Base-by-base conservation (phyloP, 805 yeast genomes). In the Nakazawaea wickerhamii region DNA sequence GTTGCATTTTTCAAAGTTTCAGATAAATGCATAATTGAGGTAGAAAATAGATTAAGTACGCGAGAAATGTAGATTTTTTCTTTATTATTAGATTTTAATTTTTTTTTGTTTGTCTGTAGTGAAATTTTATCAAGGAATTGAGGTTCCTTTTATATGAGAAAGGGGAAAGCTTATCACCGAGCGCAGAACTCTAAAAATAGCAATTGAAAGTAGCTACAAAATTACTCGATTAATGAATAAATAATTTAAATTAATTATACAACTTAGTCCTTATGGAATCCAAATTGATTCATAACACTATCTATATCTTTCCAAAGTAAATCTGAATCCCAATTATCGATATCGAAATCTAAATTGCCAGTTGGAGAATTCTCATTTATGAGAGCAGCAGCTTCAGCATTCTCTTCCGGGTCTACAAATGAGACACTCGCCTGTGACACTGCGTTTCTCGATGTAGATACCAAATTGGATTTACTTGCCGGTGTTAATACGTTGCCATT, bases 271-370 rank as follows among this genome's bases (percentile, higher is more conserved):
- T 40, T 40, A 50, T 84, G 86, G 65, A 88, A 88, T 4, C 96
- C 96, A 62, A 87, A 88, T 55, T 87, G 95, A 55, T 84, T 86
- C 95, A 88, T 86, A 45, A 88, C 84, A 37, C 86, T 71, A 50
- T 87, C 95, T 22, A 88, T 90, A 55, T 88, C 95, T 55, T 81
- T 84, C 89, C 84, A 81, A 18, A 79, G 64, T 46, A 75, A 50
- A 39, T 75, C 84, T 19, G 74, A 70, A 51, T 75, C 79, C 57
- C 72, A 60, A 30, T 37, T 41, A 13, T 47, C 48, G 14, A 58
- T 40, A 28, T 40, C 49, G 30, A 43, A 40, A 19, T 43, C 44
- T 28, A 45, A 36, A 9, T 35, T 45, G 22, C 37, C 32, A 20
- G 44, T 27, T 11, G 44, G 44, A 2, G 44, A 40, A 23, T 40